Evolutionary conservation across 352 stramenopile species (phyloP).

Genomic region (Phytophthora podocarpi): DNA sequence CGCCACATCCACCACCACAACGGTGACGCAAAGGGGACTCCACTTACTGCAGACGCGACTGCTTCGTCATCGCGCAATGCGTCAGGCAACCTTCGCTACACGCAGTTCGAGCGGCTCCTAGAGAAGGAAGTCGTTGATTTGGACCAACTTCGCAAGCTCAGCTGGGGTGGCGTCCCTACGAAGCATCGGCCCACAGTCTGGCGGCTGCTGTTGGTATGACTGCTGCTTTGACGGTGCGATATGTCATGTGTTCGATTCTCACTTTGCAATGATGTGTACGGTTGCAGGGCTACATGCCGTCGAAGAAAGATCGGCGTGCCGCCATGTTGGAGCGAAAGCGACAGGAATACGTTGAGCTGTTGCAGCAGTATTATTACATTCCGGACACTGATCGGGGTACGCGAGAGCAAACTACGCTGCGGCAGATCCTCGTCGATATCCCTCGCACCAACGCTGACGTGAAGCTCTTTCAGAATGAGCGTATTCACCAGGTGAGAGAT

Average conservation of each 20-base stretch:
- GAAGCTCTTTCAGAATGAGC: conserved; percentile 96
- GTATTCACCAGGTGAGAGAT: conserved; percentile 78
- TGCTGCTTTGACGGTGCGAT: neutral
- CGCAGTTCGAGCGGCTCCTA: conserved; percentile 74
- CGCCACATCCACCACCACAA: conserved; percentile 4
- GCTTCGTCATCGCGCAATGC: conserved; percentile 57
- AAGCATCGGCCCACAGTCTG: conserved; percentile 91
- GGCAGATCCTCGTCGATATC: conserved; percentile 98
- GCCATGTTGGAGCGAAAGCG: conserved; percentile 94
- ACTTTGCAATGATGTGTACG: neutral
- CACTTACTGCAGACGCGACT: neutral
- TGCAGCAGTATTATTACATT: conserved; percentile 97
- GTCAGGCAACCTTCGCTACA: conserved; percentile 68
- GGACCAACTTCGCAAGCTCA: conserved; percentile 88
- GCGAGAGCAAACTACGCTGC: conserved; percentile 96
- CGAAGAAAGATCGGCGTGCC: conserved; percentile 91
- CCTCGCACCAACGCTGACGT: conserved; percentile 97
- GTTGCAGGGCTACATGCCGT: conserved; percentile 93
- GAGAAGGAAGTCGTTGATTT: conserved; percentile 87
- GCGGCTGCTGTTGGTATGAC: conserved; percentile 94
- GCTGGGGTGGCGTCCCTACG: conserved; percentile 92
- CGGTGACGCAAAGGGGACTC: conserved; percentile 7
- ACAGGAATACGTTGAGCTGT: conserved; percentile 95
- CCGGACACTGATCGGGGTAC: conserved; percentile 93
- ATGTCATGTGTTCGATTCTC: neutral